Evolutionary conservation across 2,329 filamentous ascomycete species (phyloP).

Genomic region (Raffaelea deltoideospora): DNA sequence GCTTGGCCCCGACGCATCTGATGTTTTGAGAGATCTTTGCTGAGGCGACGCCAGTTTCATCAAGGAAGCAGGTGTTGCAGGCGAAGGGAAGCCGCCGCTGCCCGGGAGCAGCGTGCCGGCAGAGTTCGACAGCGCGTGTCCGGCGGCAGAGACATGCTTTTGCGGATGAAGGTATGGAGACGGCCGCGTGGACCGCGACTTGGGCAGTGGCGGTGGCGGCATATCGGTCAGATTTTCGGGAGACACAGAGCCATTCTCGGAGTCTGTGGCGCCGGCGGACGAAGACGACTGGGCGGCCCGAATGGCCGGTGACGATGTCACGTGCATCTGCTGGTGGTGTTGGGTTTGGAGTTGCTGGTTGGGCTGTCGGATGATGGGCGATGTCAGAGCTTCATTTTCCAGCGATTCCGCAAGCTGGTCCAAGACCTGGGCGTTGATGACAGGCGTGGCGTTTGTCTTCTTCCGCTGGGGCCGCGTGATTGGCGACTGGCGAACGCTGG

Average conservation of each 20-base stretch:
- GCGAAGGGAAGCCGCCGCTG: slow-evolving; percentile 34
- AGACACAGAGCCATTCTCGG: slow-evolving; percentile 49
- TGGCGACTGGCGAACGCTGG: slow-evolving; percentile 51
- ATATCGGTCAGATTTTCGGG: slow-evolving; percentile 49
- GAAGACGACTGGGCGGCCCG: slow-evolving; percentile 17
- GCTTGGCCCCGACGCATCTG: slow-evolving; percentile 7
- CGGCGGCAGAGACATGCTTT: slow-evolving; percentile 12
- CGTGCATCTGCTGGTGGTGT: slow-evolving; percentile 19
- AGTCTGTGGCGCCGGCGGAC: slow-evolving; percentile 33
- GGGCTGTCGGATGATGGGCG: slow-evolving; percentile 16
- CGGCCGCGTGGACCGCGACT: slow-evolving; percentile 45
- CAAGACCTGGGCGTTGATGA: slow-evolving; percentile 39
- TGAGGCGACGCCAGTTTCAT: slow-evolving; percentile 56
- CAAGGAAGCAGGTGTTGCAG: slow-evolving; percentile 74
- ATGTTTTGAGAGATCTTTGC: slow-evolving; percentile 13
- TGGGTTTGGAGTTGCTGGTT: slow-evolving; percentile 18
- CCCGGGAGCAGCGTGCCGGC: slow-evolving; percentile 7
- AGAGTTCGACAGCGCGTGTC: background rate
- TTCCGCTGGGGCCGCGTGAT: slow-evolving; percentile 52
- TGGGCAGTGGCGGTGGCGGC: slow-evolving; percentile 53
- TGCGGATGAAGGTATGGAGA: slow-evolving; percentile 54
- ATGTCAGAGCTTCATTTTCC: slow-evolving; percentile 17
- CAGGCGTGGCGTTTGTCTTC: slow-evolving; percentile 36
- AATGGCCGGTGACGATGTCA: slow-evolving; percentile 7
- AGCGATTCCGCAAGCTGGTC: slow-evolving; percentile 33